Evolutionary conservation across 768 basidiomycete genomes (phyloP).

Genomic region (Phylloporus arenicola): DNA sequence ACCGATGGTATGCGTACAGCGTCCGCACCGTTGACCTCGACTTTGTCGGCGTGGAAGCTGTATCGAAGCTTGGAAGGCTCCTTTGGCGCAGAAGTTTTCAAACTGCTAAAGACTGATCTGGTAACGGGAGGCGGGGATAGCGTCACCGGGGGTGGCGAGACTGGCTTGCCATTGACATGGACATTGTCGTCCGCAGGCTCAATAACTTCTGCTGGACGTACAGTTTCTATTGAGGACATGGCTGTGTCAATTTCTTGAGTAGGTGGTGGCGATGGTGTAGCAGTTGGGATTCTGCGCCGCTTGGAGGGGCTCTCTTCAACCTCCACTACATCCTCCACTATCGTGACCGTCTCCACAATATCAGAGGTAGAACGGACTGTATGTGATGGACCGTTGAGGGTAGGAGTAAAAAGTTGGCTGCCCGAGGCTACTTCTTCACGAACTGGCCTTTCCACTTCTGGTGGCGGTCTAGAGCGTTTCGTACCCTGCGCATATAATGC

Average conservation of each 20-base stretch:
- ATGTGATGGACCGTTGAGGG: constrained; percentile 13
- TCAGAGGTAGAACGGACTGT: not conserved
- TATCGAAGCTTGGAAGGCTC: constrained; percentile 76
- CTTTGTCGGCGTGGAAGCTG: constrained; percentile 58
- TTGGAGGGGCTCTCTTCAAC: constrained; percentile 40
- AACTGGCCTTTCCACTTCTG: constrained; percentile 40
- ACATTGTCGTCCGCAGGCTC: constrained; percentile 32
- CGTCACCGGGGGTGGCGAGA: not conserved
- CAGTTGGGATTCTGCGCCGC: constrained; percentile 40
- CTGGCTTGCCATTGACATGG: constrained; percentile 14
- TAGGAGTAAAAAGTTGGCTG: constrained; percentile 9
- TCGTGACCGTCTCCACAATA: constrained; percentile 34
- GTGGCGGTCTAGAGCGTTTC: constrained; percentile 71
- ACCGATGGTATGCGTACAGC: constrained; percentile 1
- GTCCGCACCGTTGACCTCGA: constrained; percentile 26
- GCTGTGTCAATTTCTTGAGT: constrained; percentile 32
- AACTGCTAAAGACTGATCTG: constrained; percentile 17
- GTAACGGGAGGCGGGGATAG: constrained; percentile 21
- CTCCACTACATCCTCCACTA: constrained; percentile 36
- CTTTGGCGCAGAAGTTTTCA: constrained; percentile 57
- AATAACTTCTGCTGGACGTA: constrained; percentile 35
- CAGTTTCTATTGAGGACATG: constrained; percentile 17
- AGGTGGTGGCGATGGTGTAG: not conserved
- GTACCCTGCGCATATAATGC: constrained; percentile 48
- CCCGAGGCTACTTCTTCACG: constrained; percentile 6